These are phyloP conservation scores for Scopulariopsis brevicaulis DNA, from an alignment of 2,329 filamentous ascomycete genomes.

Conservation along the genomic window DNA sequence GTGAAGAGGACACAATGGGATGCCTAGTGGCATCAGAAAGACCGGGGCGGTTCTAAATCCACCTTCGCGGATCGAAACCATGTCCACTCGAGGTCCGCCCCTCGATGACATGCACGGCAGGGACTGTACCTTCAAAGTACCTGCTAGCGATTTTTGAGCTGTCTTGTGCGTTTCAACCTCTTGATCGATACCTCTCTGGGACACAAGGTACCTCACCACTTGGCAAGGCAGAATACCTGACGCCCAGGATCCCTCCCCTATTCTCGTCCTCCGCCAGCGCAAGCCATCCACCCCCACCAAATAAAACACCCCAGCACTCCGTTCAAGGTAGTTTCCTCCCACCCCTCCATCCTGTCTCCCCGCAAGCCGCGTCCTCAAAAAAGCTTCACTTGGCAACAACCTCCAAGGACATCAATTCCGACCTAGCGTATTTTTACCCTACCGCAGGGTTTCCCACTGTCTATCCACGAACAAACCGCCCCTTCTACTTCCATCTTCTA, in stretches of 20 bases:
- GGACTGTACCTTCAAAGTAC: not conserved
- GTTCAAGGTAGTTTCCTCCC: not conserved
- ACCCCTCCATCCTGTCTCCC: conserved; percentile 2
- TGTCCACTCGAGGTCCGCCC: not conserved
- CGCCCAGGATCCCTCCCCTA: no score
- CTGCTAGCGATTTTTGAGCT: not conserved
- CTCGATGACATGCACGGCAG: not conserved
- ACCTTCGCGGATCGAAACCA: not conserved
- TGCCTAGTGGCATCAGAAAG: not conserved
- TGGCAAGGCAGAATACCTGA: no score
- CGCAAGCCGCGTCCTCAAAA: conserved; percentile 3
- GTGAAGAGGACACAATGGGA: not conserved
- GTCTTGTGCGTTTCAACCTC: no score
- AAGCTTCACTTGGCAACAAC: not conserved
- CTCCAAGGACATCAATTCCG: not conserved
- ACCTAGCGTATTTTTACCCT: not conserved
- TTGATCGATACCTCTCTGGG: no score
- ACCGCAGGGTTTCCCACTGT: not conserved
- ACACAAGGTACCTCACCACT: no score
- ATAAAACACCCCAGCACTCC: conserved; percentile 4
- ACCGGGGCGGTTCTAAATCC: not conserved
- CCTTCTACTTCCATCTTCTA: not conserved
- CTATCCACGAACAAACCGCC: not conserved
- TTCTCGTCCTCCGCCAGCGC: not conserved
- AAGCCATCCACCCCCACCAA: conserved; percentile 2